phyloP scores from a whole-genome alignment of 495 filamentous ascomycete genomes.

The Annulohypoxylon stygium region DNA sequence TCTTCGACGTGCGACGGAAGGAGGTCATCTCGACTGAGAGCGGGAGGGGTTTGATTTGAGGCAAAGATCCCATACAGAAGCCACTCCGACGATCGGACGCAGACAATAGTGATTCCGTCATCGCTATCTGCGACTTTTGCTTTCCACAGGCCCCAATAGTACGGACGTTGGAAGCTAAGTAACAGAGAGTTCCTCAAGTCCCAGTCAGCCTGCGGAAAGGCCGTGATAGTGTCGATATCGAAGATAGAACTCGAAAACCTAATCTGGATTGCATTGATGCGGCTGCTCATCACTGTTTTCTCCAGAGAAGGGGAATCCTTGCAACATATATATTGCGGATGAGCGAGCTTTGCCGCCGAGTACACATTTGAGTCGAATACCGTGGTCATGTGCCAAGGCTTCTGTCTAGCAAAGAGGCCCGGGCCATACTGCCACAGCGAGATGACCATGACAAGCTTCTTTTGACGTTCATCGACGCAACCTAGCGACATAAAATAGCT shows the following conservation, averaged over 20 bases:
- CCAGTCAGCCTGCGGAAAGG: slow-evolving; percentile 40
- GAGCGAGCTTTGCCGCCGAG: slow-evolving; percentile 29
- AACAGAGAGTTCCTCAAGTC: slow-evolving; percentile 43
- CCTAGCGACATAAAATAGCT: slow-evolving; percentile 42
- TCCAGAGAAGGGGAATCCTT: slow-evolving; percentile 28
- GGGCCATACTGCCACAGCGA: slow-evolving; percentile 41
- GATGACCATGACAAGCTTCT: slow-evolving; percentile 39
- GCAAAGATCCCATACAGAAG: slow-evolving; percentile 42
- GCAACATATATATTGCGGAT: slow-evolving; percentile 44
- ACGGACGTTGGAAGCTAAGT: slow-evolving; percentile 40
- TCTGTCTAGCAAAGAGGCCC: slow-evolving; percentile 36
- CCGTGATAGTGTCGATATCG: slow-evolving; percentile 31
- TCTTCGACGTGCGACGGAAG: slow-evolving; percentile 39
- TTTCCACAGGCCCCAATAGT: slow-evolving; percentile 44
- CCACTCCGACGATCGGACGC: slow-evolving; percentile 39
- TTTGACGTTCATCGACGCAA: slow-evolving; percentile 40
- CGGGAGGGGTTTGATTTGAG: slow-evolving; percentile 25
- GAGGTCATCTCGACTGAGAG: slow-evolving; percentile 22
- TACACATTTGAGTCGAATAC: slow-evolving; percentile 40
- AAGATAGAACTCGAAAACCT: slow-evolving; percentile 33
- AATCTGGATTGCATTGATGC: slow-evolving; percentile 36
- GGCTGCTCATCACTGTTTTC: slow-evolving; percentile 31
- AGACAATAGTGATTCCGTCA: slow-evolving; percentile 39
- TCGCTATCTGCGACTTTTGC: slow-evolving; percentile 24
- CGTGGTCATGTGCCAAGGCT: slow-evolving; percentile 34